Base-by-base conservation (phyloP, 495 filamentous ascomycete genomes). In the Penicillium lividum region DNA sequence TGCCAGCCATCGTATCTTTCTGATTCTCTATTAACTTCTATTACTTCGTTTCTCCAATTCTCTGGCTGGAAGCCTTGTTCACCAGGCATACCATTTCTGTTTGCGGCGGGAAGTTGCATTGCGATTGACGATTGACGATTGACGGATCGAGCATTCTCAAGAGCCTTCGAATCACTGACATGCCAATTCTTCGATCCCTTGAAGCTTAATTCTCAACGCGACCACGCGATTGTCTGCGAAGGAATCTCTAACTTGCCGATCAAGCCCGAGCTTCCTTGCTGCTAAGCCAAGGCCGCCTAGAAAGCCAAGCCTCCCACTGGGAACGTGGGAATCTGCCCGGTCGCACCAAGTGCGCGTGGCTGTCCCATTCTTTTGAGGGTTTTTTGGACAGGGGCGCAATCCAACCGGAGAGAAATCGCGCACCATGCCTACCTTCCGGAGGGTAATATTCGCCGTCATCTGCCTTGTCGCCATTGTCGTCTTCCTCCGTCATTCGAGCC, bases 401-500 rank as follows among this genome's bases (percentile, higher is more conserved):
- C 27, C 36, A 43, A 48, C 53, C 50, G 53, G 34, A 18, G 10
- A 34, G 31, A 50, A 58, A 40, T 34, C 27, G 51, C 53, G 66
- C 48, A 70, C 53, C 30, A 86, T 86, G 83, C 74, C 91, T 62
- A 88, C 89, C 53, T 90, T 91, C 66, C 82, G 85, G 63, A 86
- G 87, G 73, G 85, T 87, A 62, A 74, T 93, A 36, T 68, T 93
- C 59, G 78, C 86, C 33, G 85, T 90, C 40, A 78, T 80, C 58
- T 80, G 85, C 69, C 62, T 95, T 58, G 65, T 97, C 60, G 82
- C 82, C 31, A 77, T 89, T 65, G 76, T 96, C 64, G 82, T 88
- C 70, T 83, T 88, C 72, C 72, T 96, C 65, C 80, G 92, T 47
- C 83, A 84, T 48, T 84, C 83, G 50, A 84, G 84, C 45, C 87